Evolutionary conservation across 768 basidiomycete species (phyloP), one percentile per base, ranked within the genome.

Genomic region (Guyanaporus albipodus): DNA sequence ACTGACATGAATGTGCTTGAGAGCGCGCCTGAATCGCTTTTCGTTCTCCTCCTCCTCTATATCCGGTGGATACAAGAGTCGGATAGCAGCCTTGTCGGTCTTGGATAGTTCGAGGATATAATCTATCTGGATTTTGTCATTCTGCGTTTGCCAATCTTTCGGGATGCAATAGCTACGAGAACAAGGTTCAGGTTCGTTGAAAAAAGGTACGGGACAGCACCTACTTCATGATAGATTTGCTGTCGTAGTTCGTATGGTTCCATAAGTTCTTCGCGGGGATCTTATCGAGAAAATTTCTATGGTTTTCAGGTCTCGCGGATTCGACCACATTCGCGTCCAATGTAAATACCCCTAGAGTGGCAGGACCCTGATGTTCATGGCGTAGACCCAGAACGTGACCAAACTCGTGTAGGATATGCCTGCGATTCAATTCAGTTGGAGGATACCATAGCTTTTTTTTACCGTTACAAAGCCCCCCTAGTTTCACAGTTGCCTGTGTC

Each of bases 41-140:
- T n/a, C 26, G 11, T 27, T 39, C 26, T 12, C 18, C 26, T 8
- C 1, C 15, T 18, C 10, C 29, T 2, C 31, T n/a, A 31, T 14
- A 41, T 41, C 40, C 3, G 40, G 40, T 22, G 40, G 40, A 22
- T 41, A 41, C 40, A 41, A 31, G 28, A 41, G 40, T 22, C n/a
- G 29, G 21, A 22, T 22, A 21, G 11, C 6, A 2, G 29, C 40
- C 12, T 41, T 11, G 31, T 41, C 40, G 10, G 15, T 8, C 8
- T 28, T 6, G 19, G 40, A 41, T 21, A 41, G 40, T 19, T 41
- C 4, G 19, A 26, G 23, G 31, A 8, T 6, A 6, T 3, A 7
- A 7, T 12, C 31, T 7, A 32, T n/a, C 31, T 32, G 4, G n/a
- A 11, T 7, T n/a, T 5, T 26, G 1, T 15, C 10, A 1, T 5